These are phyloP conservation scores for Penicillium hordei DNA, from an alignment of 2,329 filamentous ascomycete species.

Conservation along the genomic window DNA sequence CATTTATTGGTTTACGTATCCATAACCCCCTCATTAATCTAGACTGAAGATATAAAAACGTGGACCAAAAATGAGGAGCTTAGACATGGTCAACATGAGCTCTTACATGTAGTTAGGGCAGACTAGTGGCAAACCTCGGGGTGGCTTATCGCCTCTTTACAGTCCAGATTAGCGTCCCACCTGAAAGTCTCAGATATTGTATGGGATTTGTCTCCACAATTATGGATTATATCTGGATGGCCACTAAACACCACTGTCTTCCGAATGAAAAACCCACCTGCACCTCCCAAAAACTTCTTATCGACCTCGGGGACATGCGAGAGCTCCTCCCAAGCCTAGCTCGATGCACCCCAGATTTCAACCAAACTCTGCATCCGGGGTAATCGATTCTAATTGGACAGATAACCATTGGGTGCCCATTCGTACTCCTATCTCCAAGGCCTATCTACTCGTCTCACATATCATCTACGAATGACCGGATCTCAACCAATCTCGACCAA, in stretches of 20 bases:
- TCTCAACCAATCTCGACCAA: constrained; percentile 8
- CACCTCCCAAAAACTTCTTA: constrained; percentile 1
- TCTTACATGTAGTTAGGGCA: constrained; percentile 5
- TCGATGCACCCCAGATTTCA: constrained; percentile 15
- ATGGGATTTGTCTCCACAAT: fast-evolving
- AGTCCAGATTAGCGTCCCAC: background rate
- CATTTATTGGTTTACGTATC: background rate
- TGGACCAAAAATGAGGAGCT: background rate
- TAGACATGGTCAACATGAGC: background rate
- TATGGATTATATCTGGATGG: background rate
- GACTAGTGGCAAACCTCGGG: no score
- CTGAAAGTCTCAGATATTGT: fast-evolving
- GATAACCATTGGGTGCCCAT: constrained; percentile 11
- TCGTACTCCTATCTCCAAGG: constrained; percentile 5
- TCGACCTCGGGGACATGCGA: background rate
- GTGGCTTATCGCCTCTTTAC: background rate
- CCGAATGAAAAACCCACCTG: background rate
- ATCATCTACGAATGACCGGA: constrained; percentile 4
- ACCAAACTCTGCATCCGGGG: constrained; percentile 7
- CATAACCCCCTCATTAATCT: background rate
- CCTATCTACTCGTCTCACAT: constrained; percentile 2
- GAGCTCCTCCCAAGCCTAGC: constrained; percentile 15
- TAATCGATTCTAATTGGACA: constrained; percentile 9
- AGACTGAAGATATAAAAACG: background rate
- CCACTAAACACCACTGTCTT: fast-evolving